Evolutionary conservation across 345 rosid genomes (phyloP).

Genomic region (Brassica cretica): DNA sequence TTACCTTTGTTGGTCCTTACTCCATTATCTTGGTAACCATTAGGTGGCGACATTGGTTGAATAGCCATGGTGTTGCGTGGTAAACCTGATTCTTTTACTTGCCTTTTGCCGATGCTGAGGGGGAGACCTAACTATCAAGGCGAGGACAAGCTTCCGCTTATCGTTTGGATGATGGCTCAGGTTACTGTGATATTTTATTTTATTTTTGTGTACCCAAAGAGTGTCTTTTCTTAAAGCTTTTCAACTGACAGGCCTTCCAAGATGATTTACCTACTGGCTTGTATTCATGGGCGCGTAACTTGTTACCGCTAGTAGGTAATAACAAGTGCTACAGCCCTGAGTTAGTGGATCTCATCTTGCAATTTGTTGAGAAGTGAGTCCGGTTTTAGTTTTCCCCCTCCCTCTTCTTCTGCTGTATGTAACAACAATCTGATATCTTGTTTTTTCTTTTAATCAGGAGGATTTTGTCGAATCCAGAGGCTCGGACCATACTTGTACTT

Average conservation of each 20-base stretch:
- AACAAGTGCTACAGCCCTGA: not conserved
- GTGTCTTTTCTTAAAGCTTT: too few relatives aligned
- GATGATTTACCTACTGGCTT: not conserved
- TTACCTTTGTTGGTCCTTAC: too few relatives aligned
- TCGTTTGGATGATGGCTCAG: not conserved
- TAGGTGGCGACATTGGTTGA: not conserved
- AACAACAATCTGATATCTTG: too few relatives aligned
- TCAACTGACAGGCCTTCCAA: not conserved
- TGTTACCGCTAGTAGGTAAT: not conserved
- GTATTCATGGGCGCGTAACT: not conserved
- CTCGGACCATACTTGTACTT: too few relatives aligned
- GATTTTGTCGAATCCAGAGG: too few relatives aligned
- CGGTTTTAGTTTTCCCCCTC: not conserved
- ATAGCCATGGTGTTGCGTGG: not conserved
- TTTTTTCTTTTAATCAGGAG: too few relatives aligned
- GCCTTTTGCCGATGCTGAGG: not conserved
- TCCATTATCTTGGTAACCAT: too few relatives aligned
- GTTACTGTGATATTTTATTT: too few relatives aligned
- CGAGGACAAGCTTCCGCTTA: not conserved
- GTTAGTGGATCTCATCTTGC: not conserved
- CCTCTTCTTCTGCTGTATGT: not conserved
- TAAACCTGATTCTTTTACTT: not conserved
- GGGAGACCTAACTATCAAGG: not conserved
- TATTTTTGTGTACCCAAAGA: too few relatives aligned
- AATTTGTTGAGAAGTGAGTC: not conserved